Evolutionary conservation across 768 basidiomycete genomes (phyloP).

Genomic region (Dictyophora rubrovolvata): DNA sequence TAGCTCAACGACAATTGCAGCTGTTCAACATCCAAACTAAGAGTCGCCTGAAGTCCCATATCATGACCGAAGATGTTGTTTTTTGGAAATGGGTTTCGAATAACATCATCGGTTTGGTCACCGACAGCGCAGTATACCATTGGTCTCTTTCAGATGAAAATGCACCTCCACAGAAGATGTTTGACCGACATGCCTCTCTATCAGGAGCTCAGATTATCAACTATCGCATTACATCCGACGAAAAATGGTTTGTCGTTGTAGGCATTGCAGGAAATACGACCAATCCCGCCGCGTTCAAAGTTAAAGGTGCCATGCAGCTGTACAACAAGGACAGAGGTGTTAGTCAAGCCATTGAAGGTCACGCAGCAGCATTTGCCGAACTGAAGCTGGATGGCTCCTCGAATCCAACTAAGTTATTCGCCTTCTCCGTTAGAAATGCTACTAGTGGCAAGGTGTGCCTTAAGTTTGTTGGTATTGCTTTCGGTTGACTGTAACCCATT

Average conservation of each 20-base stretch:
- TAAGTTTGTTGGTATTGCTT: neutral
- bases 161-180: conserved; percentile 81
- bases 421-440: conserved; percentile 93
- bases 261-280: conserved; percentile 89
- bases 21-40: conserved; percentile 98
- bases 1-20: conserved; percentile 90
- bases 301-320: conserved; percentile 96
- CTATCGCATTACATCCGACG: conserved; percentile 85
- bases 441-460: conserved; percentile 85
- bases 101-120: conserved; percentile 88
- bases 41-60: conserved; percentile 93
- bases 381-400: conserved; percentile 84
- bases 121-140: conserved; percentile 86
- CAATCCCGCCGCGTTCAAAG: conserved; percentile 94
- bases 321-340: conserved; percentile 90
- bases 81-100: conserved; percentile 99
- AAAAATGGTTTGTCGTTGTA: conserved; percentile 95
- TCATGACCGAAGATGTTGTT: conserved; percentile 86
- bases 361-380: conserved; percentile 93
- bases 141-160: conserved; percentile 74
- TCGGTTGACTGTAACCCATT: neutral
- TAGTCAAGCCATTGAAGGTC: conserved; percentile 96
- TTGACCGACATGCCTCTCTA: conserved; percentile 93
- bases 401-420: conserved; percentile 80
- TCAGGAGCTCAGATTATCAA: conserved; percentile 96